Conservation (phyloP, 192 early-diverging fungal species). For the Gonapodya sp. region DNA sequence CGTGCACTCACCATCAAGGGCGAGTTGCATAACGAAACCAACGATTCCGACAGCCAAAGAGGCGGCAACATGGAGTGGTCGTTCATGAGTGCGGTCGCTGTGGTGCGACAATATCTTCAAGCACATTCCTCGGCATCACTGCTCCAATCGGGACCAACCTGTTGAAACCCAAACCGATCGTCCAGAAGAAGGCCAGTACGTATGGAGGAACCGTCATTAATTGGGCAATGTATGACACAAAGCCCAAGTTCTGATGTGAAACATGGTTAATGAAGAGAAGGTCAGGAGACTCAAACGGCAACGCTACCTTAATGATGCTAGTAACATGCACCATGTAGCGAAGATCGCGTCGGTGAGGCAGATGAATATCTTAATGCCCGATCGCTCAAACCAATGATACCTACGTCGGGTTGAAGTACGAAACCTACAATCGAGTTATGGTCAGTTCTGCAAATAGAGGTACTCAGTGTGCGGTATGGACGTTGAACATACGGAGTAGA, state of each 20-base stretch:
- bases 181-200: conserved; percentile 12
- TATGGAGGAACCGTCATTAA: conserved; percentile 33
- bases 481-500: not conserved
- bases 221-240: conserved; percentile 29
- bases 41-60: conserved; percentile 19
- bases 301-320: too few species aligned
- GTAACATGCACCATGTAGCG: too few species aligned
- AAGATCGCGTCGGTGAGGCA: too few species aligned
- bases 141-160: not conserved
- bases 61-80: conserved; percentile 27
- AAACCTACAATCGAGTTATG: not conserved
- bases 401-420: not conserved
- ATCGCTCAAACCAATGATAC: not conserved
- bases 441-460: too few species aligned
- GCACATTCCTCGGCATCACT: too few species aligned
- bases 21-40: conserved; percentile 37
- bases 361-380: too few species aligned
- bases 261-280: too few species aligned
- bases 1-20: conserved; percentile 7
- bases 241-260: conserved; percentile 31
- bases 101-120: too few species aligned
- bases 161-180: not conserved
- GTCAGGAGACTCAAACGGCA: too few species aligned
- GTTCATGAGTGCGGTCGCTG: conserved; percentile 35
- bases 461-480: too few species aligned